Conservation (phyloP, 2,329 filamentous ascomycete genomes). For the Xylaria multiplex region DNA sequence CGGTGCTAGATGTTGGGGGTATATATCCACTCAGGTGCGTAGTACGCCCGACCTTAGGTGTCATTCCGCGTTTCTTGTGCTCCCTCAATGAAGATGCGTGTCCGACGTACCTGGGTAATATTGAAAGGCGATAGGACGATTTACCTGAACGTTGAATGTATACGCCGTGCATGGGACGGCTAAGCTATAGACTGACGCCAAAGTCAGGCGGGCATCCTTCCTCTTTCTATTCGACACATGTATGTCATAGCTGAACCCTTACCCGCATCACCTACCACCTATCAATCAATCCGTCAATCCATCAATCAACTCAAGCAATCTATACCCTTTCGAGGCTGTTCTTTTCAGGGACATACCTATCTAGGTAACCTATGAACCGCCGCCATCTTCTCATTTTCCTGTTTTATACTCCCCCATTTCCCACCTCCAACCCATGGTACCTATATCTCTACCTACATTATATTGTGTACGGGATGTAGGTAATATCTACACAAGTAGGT, state of each 20-base stretch:
- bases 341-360: conserved; percentile 28
- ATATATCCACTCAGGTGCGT: not conserved
- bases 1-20: no score
- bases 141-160: not conserved
- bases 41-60: not conserved
- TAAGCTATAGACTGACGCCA: not conserved
- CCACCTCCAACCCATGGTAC: conserved; percentile 3
- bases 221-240: conserved; percentile 1
- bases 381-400: conserved; percentile 7
- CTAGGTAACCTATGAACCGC: conserved; percentile 24
- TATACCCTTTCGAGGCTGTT: conserved; percentile 25
- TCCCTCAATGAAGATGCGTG: not conserved
- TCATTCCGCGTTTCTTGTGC: conserved; percentile 11
- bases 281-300: not conserved
- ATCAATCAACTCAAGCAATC: not conserved
- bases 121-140: not conserved
- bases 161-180: not conserved
- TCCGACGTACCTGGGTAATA: not conserved
- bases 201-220: not conserved
- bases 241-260: conserved; percentile 17
- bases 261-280: not conserved
- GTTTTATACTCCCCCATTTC: conserved; percentile 10
- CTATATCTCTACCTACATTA: no score
- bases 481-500: no score
- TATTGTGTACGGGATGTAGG: no score